These are phyloP conservation scores for Isatis lusitanica DNA, from an alignment of 441 rosid species.

Conservation along the genomic window DNA sequence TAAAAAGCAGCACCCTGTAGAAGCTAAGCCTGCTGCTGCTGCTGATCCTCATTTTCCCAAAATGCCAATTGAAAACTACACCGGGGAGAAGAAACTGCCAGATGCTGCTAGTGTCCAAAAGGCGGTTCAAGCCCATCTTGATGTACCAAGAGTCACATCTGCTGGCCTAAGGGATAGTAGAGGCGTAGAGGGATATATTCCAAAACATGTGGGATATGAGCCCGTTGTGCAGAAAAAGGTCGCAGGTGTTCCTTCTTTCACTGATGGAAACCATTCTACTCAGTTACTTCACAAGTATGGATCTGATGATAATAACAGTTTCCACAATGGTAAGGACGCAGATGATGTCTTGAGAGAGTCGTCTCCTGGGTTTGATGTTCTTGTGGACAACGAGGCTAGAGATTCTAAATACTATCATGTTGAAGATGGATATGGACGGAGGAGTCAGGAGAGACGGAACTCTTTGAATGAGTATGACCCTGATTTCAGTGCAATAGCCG, in stretches of 20 bases:
- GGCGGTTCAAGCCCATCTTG: slow-evolving; percentile 36
- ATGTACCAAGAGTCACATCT: slow-evolving; percentile 38
- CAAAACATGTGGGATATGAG: slow-evolving; percentile 37
- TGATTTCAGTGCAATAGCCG: slow-evolving; percentile 52
- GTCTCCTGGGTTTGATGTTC: slow-evolving; percentile 97
- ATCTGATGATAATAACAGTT: slow-evolving; percentile 47
- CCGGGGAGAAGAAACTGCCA: slow-evolving; percentile 42
- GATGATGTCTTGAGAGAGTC: slow-evolving; percentile 79
- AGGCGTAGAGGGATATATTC: slow-evolving; percentile 41
- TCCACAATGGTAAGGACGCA: slow-evolving; percentile 63
- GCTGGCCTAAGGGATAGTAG: slow-evolving; percentile 38
- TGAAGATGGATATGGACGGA: slow-evolving; percentile 68
- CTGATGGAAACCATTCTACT: slow-evolving; percentile 51
- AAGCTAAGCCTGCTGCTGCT: slow-evolving; percentile 23
- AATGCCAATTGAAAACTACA: slow-evolving; percentile 42
- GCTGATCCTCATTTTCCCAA: slow-evolving; percentile 42
- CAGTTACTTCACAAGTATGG: slow-evolving; percentile 50
- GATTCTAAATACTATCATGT: slow-evolving; percentile 69
- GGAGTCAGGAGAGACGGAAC: slow-evolving; percentile 60
- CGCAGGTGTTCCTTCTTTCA: slow-evolving; percentile 33
- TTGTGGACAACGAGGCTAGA: slow-evolving; percentile 77
- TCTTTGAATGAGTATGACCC: slow-evolving; percentile 63
- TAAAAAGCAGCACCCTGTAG: slow-evolving; percentile 44
- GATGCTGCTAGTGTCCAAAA: slow-evolving; percentile 35
- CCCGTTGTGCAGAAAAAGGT: slow-evolving; percentile 46